Evolutionary conservation across 306 rosid species (phyloP).

Genomic region (Cucurbita maxima): DNA sequence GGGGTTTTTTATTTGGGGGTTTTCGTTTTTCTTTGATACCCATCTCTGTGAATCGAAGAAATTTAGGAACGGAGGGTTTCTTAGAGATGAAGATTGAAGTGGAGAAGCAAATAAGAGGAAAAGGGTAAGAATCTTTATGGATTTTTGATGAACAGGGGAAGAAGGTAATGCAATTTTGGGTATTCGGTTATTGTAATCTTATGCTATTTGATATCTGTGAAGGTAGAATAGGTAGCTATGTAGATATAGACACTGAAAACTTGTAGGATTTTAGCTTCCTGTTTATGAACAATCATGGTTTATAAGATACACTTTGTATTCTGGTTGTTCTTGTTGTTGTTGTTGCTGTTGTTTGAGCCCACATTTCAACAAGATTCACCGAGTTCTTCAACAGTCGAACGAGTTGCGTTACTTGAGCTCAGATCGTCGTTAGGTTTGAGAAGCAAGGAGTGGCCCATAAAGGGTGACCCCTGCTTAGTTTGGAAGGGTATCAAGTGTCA

Average conservation of each 20-base stretch:
- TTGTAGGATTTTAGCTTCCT: background rate
- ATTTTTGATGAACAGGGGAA: background rate
- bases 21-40: background rate
- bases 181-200: background rate
- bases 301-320: conserved; percentile 5
- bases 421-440: conserved; percentile 73
- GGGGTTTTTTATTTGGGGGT: background rate
- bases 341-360: conserved; percentile 31
- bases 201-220: background rate
- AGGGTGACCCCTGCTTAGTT: conserved; percentile 53
- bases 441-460: conserved; percentile 74
- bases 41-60: background rate
- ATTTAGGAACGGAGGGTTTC: background rate
- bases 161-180: background rate
- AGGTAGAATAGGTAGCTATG: background rate
- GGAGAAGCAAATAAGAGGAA: background rate
- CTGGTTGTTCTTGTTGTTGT: conserved; percentile 16
- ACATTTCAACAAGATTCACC: conserved; percentile 44
- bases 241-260: background rate
- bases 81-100: background rate
- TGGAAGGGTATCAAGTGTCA: conserved; percentile 60
- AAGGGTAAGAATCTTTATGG: background rate
- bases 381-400: conserved; percentile 43
- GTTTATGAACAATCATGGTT: conserved; percentile 7
- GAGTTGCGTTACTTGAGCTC: conserved; percentile 48